A percentile compares a stretch with the other conserved stretches of the same genome.
These are phyloP conservation scores for Macrophomina tecta DNA, from an alignment of 2,329 filamentous ascomycete species.

Conservation along the genomic window DNA sequence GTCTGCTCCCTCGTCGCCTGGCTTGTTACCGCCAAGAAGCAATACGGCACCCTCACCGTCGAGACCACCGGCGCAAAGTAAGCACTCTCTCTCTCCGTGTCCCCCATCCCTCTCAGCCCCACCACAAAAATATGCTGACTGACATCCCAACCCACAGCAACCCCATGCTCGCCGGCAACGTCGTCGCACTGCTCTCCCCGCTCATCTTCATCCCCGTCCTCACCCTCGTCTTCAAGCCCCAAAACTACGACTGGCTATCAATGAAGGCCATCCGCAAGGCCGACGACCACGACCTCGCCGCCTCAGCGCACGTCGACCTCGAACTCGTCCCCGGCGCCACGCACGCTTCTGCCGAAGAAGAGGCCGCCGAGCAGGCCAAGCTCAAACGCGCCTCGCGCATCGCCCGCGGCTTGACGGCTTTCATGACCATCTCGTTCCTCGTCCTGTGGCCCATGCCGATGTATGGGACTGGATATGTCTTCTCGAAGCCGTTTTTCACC, in stretches of 20 bases:
- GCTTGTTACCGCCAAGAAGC: constrained; percentile 75
- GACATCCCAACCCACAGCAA: not conserved
- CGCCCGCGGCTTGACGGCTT: constrained; percentile 63
- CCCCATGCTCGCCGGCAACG: constrained; percentile 87
- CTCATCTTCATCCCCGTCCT: constrained; percentile 76
- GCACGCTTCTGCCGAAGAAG: not conserved
- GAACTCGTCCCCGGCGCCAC: constrained; percentile 62
- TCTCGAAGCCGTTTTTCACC: constrained; percentile 81
- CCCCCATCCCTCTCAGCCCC: constrained; percentile 49
- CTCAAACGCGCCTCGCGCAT: constrained; percentile 55
- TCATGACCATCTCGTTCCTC: constrained; percentile 73
- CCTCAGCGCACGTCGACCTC: constrained; percentile 60
- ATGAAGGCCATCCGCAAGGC: constrained; percentile 81
- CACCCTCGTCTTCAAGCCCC: constrained; percentile 71
- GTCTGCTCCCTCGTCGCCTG: constrained; percentile 73
- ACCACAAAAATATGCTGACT: not conserved
- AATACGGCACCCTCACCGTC: constrained; percentile 73
- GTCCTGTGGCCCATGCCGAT: constrained; percentile 92
- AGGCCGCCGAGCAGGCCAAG: constrained; percentile 47
- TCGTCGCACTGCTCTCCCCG: constrained; percentile 79
- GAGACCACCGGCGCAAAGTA: constrained; percentile 69
- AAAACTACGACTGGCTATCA: constrained; percentile 84
- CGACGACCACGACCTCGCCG: constrained; percentile 76
- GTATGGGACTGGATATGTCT: constrained; percentile 83
- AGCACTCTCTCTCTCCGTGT: not conserved